phyloP scores from a whole-genome alignment of 352 stramenopile species.

The Phytophthora macrochlamydospora region DNA sequence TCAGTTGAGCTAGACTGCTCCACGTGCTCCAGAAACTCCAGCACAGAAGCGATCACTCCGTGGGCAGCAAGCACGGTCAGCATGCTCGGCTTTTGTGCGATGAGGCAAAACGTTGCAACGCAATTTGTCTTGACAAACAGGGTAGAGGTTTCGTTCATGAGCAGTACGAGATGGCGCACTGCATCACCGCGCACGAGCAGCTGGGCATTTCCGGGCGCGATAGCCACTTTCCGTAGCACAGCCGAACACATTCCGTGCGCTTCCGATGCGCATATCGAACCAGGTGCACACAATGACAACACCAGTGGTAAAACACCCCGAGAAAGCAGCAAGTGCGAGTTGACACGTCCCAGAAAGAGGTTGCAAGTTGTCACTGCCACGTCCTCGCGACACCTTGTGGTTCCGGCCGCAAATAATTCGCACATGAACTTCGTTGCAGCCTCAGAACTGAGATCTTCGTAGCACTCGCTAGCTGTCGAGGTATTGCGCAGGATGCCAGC shows the following conservation, averaged over 20 bases:
- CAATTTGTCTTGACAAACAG: conserved; percentile 73
- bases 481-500: conserved; percentile 63
- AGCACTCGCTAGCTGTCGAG: conserved; percentile 41
- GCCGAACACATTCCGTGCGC: conserved; percentile 56
- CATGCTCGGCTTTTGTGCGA: conserved; percentile 55
- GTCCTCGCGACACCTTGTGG: conserved; percentile 48
- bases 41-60: conserved; percentile 57
- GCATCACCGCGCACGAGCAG: conserved; percentile 60
- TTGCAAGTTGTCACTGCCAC: conserved; percentile 66
- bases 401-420: conserved; percentile 52
- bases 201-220: conserved; percentile 72
- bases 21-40: conserved; percentile 55
- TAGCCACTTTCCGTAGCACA: conserved; percentile 67
- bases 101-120: conserved; percentile 65
- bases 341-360: conserved; percentile 66
- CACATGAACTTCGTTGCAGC: conserved; percentile 48
- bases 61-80: conserved; percentile 51
- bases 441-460: conserved; percentile 46
- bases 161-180: conserved; percentile 51
- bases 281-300: conserved; percentile 50
- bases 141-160: conserved; percentile 40
- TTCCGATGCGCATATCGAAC: conserved; percentile 5
- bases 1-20: conserved; percentile 6
- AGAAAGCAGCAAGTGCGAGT: conserved; percentile 58
- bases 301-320: conserved; percentile 56